Base-by-base conservation (phyloP, 169 alveolate genomes). In the Neospora caninum region DNA sequence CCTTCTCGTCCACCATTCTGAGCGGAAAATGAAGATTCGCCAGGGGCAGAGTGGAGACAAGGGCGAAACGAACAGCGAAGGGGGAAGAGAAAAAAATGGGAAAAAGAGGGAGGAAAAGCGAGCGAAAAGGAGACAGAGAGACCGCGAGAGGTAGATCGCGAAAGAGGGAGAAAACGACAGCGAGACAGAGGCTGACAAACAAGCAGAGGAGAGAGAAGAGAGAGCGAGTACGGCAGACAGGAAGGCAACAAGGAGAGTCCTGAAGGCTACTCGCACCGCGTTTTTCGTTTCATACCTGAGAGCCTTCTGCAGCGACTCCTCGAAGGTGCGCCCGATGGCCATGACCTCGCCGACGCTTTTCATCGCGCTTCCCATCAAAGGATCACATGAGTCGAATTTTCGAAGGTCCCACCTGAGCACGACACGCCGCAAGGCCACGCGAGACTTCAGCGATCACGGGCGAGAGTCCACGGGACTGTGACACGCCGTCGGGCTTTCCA, bases 331-430 rank as follows among this genome's bases (percentile, higher is more conserved):
- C 31, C 99, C 99, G 42, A 97, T 97, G 39, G 98, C 97, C 99
- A 98, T 98, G 80, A 98, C 98, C 91, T 97, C 99, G 20, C 99
- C 99, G 54, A 98, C 99, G 88, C 98, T 96, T 92, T 98, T 97
- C 99, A 98, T 98, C 89, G 98, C 96, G 42, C 97, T 95, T 54
- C 98, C 98, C 96, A 97, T 92, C 49, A 94, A 69, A 34, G 94
- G 96, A 38, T 97, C 98, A 49, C 97, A 98, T 73, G 95, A 95
- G 67, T 96, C 98, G 94, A 98, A 98, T 94, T 98, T 98, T 73
- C 95, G 95, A 88, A 98, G 94, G 80, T 98, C 99, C 99, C 99
- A 96, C 58, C 93, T 83, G 80, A 54, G 84, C 2, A 29, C 39
- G 36, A 25, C 4, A 34, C 58, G 13, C 58, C 58, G 58, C 58